These are phyloP conservation scores for Brachypodium distachyon DNA, from an alignment of 202 grass and related monocot species.

Conservation along the genomic window DNA sequence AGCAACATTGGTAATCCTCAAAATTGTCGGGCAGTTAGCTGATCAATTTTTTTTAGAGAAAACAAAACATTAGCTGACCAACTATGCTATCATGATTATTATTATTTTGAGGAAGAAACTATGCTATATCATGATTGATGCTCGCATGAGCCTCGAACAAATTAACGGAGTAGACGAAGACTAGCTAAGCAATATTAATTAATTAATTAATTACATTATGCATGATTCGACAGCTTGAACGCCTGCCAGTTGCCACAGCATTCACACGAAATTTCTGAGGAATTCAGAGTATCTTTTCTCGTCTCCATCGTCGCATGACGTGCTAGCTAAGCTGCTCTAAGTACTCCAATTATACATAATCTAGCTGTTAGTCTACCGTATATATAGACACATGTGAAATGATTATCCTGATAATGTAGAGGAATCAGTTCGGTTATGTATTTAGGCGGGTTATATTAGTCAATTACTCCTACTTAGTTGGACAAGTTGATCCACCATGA, in stretches of 20 bases:
- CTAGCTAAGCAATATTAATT: too few relatives aligned
- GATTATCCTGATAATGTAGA: background rate
- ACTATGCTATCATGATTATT: too few relatives aligned
- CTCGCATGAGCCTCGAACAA: too few relatives aligned
- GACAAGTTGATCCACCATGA: background rate
- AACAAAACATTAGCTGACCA: too few relatives aligned
- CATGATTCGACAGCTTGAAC: background rate
- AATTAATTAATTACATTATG: background rate
- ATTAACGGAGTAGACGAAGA: too few relatives aligned
- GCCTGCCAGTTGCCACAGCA: conserved; percentile 13
- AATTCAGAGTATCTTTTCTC: background rate
- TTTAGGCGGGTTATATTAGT: background rate
- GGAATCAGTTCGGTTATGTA: background rate
- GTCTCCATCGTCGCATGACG: background rate
- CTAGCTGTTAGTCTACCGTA: background rate
- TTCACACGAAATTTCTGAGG: background rate
- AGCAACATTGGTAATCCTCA: too few relatives aligned
- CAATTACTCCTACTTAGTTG: background rate
- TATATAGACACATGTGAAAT: background rate
- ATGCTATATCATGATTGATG: too few relatives aligned
- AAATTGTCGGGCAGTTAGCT: too few relatives aligned
- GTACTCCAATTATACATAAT: background rate
- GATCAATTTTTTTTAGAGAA: too few relatives aligned
- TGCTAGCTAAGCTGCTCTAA: background rate
- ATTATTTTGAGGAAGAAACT: too few relatives aligned